Evolutionary conservation across 768 basidiomycete genomes (phyloP), one percentile per base, ranked within the genome.

Genomic region (Sarcodon sp.): DNA sequence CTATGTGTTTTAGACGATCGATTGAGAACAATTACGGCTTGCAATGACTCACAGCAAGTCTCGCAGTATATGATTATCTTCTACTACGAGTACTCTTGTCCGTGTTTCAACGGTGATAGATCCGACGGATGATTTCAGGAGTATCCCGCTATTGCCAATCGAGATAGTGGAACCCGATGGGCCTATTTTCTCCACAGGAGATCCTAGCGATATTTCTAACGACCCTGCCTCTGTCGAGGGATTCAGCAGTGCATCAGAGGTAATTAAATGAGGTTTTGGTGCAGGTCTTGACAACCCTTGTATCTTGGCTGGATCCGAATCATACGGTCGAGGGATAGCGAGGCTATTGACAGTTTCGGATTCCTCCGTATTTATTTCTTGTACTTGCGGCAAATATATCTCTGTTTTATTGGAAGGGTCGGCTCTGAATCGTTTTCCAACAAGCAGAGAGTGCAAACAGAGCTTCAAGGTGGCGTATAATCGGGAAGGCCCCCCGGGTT

Each of bases 51-150:
- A 89, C 79, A 96, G 71, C 21, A 96, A 69, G 57, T 76, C 79
- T 46, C 90, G 78, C 50, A 96, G 76, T 48, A 97, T 84, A 49
- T 62, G 74, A 60, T 96, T 96, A 57, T 97, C 93, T 63, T 96
- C 92, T 1, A 94, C 86, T 1, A 94, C 80, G 36, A 96, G 67
- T 5, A 93, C 80, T 47, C 80, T 73, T 36, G 68, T 68, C n/a
- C 62, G 39, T 41, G 39, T 41, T 15, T 15, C 15, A 9, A 61
- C 60, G 15, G 71, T 71, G 12, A 75, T 51, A 6, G 78, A 66
- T 31, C 76, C 72, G 13, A 83, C 61, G 0, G 87, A 82, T 4
- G 80, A 72, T 61, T 75, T 81, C 43, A 91, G 62, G 50, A 92
- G 64, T 3, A 78, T 81, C 0, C 87, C 88, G 1, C 77, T 75